phyloP scores from a whole-genome alignment of 2,329 filamentous ascomycete species.

The Cordyceps cicadae region DNA sequence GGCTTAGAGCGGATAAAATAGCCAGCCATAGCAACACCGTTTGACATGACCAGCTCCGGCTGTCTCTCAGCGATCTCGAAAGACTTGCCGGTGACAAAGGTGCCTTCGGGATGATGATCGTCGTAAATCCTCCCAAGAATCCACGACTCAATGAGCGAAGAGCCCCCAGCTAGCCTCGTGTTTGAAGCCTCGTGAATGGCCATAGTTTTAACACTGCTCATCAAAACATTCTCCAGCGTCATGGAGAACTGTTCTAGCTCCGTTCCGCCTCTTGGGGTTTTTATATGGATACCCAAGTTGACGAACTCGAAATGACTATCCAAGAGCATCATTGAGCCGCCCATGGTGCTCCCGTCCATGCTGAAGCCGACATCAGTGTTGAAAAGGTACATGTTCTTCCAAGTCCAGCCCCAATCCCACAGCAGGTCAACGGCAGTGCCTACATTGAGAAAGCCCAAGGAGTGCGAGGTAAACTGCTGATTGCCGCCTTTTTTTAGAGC shows the following conservation, averaged over 20 bases:
- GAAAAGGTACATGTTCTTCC: slow-evolving; percentile 11
- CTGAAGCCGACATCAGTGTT: slow-evolving; percentile 8
- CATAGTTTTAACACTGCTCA: background rate
- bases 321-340: slow-evolving; percentile 8
- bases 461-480: slow-evolving; percentile 11
- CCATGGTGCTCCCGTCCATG: slow-evolving; percentile 1
- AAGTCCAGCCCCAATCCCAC: slow-evolving; percentile 15
- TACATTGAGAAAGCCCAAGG: slow-evolving; percentile 4
- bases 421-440: slow-evolving; percentile 8
- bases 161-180: background rate
- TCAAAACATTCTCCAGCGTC: background rate
- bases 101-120: background rate
- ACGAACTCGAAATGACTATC: slow-evolving; percentile 4
- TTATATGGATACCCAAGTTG: background rate
- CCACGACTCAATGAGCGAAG: slow-evolving; percentile 13
- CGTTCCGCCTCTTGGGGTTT: background rate
- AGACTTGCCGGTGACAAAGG: slow-evolving; percentile 9
- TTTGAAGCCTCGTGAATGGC: background rate
- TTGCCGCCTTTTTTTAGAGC: background rate
- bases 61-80: slow-evolving; percentile 29
- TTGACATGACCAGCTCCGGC: background rate
- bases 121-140: slow-evolving; percentile 16
- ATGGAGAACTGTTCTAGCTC: slow-evolving; percentile 3
- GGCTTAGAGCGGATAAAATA: slow-evolving; percentile 46
- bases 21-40: background rate